Conservation (phyloP, 2,329 filamentous ascomycete species). For the Trichoderma aggressivum region DNA sequence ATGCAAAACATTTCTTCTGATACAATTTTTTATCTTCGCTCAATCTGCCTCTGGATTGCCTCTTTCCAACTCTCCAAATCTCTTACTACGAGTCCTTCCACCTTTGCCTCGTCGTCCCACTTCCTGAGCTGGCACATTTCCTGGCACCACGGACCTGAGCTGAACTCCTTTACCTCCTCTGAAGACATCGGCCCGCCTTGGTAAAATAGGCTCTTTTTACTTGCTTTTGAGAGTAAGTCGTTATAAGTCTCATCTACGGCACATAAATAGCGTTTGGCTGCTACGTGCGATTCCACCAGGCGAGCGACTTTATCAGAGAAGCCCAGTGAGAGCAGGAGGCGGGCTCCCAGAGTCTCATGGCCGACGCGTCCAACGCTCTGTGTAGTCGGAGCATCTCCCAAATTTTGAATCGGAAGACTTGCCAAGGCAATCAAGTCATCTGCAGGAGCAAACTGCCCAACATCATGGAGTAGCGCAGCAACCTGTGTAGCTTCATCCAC, state of each 20-base stretch:
- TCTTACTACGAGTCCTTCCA: neutral
- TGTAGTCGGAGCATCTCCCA: neutral
- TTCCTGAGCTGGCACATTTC: conserved; percentile 1
- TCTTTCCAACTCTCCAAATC: neutral
- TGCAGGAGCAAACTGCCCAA: neutral
- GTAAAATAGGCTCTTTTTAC: neutral
- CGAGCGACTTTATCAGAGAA: neutral
- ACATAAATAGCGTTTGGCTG: neutral
- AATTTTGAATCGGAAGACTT: neutral
- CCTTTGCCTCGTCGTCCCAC: conserved; percentile 1
- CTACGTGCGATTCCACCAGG: conserved; percentile 4
- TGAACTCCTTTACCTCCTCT: neutral
- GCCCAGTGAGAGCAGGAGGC: neutral
- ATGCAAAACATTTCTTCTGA: neutral
- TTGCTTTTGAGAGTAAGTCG: neutral
- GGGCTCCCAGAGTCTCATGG: neutral
- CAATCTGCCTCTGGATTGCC: neutral
- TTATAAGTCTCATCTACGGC: neutral
- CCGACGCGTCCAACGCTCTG: neutral
- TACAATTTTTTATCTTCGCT: neutral
- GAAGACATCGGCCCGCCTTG: neutral
- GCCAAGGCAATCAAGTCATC: neutral
- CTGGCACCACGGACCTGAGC: neutral
- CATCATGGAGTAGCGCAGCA: neutral
- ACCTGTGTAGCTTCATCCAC: neutral